Percentiles rank a stretch among this genome's conserved stretches.
Conservation (phyloP, 768 basidiomycete genomes). For the Pisolithus orientalis region DNA sequence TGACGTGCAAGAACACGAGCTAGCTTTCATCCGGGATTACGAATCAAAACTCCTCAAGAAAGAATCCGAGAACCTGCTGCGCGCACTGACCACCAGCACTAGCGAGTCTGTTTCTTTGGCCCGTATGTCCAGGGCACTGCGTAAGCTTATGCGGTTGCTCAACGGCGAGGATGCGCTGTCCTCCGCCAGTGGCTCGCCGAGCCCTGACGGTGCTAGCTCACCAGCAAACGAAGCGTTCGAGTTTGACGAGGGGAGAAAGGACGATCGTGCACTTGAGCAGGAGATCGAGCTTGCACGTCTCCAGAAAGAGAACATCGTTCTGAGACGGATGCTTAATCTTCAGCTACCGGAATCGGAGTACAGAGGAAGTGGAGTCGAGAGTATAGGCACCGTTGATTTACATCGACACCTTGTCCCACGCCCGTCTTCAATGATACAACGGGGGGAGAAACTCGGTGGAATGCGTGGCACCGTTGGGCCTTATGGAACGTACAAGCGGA, state of each 20-base stretch:
- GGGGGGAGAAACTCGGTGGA: conserved; percentile 27
- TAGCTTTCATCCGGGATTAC: conserved; percentile 85
- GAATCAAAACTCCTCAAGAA: conserved; percentile 75
- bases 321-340: conserved; percentile 66
- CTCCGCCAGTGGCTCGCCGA: conserved; percentile 3
- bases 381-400: conserved; percentile 7
- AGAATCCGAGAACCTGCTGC: conserved; percentile 60
- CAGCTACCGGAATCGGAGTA: conserved; percentile 22
- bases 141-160: conserved; percentile 61
- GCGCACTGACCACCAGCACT: conserved; percentile 56
- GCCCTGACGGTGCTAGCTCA: conserved; percentile 1
- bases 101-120: conserved; percentile 62
- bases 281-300: conserved; percentile 87
- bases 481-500: conserved; percentile 39
- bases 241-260: conserved; percentile 39
- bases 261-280: conserved; percentile 77
- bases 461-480: conserved; percentile 34
- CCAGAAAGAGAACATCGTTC: conserved; percentile 79
- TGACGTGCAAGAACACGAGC: conserved; percentile 88
- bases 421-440: conserved; percentile 8
- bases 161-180: conserved; percentile 52
- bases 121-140: conserved; percentile 63
- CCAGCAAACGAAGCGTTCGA: conserved; percentile 6
- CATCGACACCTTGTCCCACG: conserved; percentile 10
- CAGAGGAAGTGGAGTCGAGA: not conserved